Base-by-base conservation (phyloP, 1,284 basidiomycete species). In the Hypsizygus ulmarius region DNA sequence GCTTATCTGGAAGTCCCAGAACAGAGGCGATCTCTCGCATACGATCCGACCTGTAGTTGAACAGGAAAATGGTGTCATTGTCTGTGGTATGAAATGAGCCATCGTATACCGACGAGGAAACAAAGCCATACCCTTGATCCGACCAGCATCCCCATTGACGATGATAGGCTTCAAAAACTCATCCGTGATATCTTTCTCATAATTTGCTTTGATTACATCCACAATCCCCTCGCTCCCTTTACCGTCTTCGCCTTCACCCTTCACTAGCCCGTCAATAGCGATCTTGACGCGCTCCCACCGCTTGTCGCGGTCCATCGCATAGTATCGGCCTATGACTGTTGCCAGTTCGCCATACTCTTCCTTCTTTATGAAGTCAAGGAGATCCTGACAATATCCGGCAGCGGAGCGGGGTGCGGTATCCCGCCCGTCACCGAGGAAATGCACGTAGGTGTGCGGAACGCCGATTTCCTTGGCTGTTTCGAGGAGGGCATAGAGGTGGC, bases 271-370 rank as follows among this genome's bases (percentile, higher is more conserved):
- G 41, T 95, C 91, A 3, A 94, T 76, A 7, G 92, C 92, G 52
- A 92, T 74, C 77, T 92, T 92, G 65, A 96, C 67, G 38, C 92
- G 79, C 64, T 96, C 93, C 92, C 93, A 95, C 48, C 93, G 82
- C 77, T 94, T 95, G 67, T 96, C 93, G 37, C 93, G 83, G 69
- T 95, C 93, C 93, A 95, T 95, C 35, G 92, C 93, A 59, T 94
- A 96, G 77, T 96, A 96, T 41, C 93, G 73, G 3, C 92, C 92
- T 25, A 93, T 73, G 43, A 94, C 76, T 5, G 90, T 93, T 8
- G 89, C 85, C 47, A 95, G 70, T 60, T 83, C 74, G 27, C 85
- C 87, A 44, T 87, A 81, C 33, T 82, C 76, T 61, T 90, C 84
- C 55, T 87, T 79, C 63, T 87, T 75, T 51, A 88, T 77, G 66